Evolutionary conservation across 306 rosid genomes (phyloP).

Genomic region (Vachellia collinsii): DNA sequence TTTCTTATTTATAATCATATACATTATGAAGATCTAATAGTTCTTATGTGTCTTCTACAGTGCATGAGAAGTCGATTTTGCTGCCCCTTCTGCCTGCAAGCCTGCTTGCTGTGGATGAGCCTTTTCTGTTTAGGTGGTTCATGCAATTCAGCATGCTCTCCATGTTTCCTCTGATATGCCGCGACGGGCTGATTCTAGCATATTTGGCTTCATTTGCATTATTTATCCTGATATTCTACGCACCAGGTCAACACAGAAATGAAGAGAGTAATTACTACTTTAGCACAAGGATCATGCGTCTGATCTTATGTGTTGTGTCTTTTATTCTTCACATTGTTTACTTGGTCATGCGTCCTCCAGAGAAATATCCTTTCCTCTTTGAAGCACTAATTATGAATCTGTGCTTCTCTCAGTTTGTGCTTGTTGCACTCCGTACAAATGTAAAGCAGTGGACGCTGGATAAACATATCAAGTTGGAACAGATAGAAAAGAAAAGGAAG

Average conservation of each 20-base stretch:
- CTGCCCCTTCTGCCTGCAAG: constrained; percentile 90
- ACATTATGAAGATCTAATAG: neutral
- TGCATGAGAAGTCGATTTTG: constrained; percentile 93
- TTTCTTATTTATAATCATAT: neutral
- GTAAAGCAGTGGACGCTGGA: constrained; percentile 69
- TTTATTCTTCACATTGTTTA: constrained; percentile 79
- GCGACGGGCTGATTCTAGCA: constrained; percentile 66
- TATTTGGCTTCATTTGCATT: constrained; percentile 65
- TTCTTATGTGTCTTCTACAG: constrained; percentile 49
- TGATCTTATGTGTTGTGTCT: constrained; percentile 41
- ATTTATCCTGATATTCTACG: constrained; percentile 51
- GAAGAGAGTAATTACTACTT: constrained; percentile 28
- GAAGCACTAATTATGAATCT: constrained; percentile 87
- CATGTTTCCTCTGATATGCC: constrained; percentile 80
- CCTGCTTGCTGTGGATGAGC: constrained; percentile 81
- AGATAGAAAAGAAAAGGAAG: constrained; percentile 75
- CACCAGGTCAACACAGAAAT: constrained; percentile 40
- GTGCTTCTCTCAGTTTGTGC: constrained; percentile 84
- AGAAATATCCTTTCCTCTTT: constrained; percentile 79
- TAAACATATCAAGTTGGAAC: constrained; percentile 47
- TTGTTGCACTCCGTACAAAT: constrained; percentile 64
- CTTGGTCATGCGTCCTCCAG: constrained; percentile 65
- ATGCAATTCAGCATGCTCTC: constrained; percentile 71
- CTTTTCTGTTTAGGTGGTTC: constrained; percentile 63
- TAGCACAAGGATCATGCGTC: constrained; percentile 36